These are phyloP conservation scores for Urochloa ruziziensis DNA, from an alignment of 176 grass and related monocot species.

Conservation along the genomic window DNA sequence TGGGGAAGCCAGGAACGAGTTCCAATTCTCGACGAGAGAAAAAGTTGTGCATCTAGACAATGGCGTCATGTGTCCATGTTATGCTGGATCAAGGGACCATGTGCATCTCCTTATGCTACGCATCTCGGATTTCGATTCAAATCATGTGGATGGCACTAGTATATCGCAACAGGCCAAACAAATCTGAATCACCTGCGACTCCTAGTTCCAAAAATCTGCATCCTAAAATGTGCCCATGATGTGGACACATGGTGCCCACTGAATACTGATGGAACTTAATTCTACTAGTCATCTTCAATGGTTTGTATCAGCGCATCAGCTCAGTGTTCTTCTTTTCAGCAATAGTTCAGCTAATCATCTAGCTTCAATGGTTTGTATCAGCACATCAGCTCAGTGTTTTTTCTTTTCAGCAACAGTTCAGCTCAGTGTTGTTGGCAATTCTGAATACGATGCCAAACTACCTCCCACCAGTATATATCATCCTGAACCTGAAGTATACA, in stretches of 20 bases:
- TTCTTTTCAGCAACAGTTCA: background rate
- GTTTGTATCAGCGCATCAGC: no score
- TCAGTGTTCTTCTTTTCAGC: no score
- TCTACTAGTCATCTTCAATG: background rate
- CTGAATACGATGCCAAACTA: background rate
- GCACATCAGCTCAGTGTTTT: background rate
- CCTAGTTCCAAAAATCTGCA: background rate
- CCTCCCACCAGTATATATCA: background rate
- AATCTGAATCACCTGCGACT: constrained; percentile 1
- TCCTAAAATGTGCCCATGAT: background rate
- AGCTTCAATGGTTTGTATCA: background rate
- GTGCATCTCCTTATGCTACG: constrained; percentile 4
- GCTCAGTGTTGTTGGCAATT: background rate
- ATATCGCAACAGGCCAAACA: background rate
- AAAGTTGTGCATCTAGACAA: constrained; percentile 22
- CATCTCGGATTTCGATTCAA: constrained; percentile 10
- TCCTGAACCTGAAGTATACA: background rate
- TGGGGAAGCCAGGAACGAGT: background rate
- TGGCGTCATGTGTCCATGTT: background rate
- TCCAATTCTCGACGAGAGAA: background rate
- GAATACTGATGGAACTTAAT: background rate
- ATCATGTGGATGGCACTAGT: background rate
- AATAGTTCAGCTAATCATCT: no score
- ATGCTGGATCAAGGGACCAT: constrained; percentile 2
- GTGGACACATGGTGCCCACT: background rate